Evolutionary conservation across 805 yeast genomes (phyloP).

Genomic region (Jamesozyma jinghongensis): DNA sequence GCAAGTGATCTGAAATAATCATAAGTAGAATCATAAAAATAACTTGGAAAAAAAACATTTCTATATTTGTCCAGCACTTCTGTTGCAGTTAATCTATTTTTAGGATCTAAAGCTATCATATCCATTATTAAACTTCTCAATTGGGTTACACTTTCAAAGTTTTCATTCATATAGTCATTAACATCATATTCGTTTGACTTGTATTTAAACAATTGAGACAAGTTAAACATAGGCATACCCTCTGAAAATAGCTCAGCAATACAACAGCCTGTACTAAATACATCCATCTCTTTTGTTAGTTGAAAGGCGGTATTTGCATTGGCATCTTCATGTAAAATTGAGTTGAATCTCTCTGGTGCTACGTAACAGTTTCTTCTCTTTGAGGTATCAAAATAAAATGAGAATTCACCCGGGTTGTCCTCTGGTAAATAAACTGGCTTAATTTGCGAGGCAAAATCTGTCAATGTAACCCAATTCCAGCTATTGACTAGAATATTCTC

Average conservation of each 20-base stretch:
- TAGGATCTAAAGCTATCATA: slow-evolving; percentile 61
- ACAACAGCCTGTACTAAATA: slow-evolving; percentile 77
- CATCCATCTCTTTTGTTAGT: slow-evolving; percentile 63
- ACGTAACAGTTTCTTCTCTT: slow-evolving; percentile 79
- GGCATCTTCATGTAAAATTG: slow-evolving; percentile 11
- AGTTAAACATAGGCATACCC: slow-evolving; percentile 77
- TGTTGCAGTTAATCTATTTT: slow-evolving; percentile 45
- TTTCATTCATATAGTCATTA: slow-evolving; percentile 17
- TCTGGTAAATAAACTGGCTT: slow-evolving; percentile 85
- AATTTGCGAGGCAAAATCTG: slow-evolving; percentile 68
- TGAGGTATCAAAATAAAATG: slow-evolving; percentile 87
- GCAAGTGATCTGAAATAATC: slow-evolving; percentile 48
- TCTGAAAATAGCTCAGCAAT: slow-evolving; percentile 83
- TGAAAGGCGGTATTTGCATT: slow-evolving; percentile 5
- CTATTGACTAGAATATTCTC: slow-evolving; percentile 82
- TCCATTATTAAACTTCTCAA: slow-evolving; percentile 48
- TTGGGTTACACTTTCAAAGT: slow-evolving; percentile 37
- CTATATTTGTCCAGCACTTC: slow-evolving; percentile 44
- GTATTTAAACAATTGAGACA: slow-evolving; percentile 80
- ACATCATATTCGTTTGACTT: slow-evolving; percentile 61
- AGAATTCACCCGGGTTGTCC: slow-evolving; percentile 85
- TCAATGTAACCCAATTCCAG: slow-evolving; percentile 76
- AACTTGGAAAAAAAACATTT: slow-evolving; percentile 51
- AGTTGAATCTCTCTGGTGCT: slow-evolving; percentile 83
- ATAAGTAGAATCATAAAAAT: slow-evolving; percentile 59